Base-by-base conservation (phyloP, 129 eudicot species). In the Pittosporum tobira region DNA sequence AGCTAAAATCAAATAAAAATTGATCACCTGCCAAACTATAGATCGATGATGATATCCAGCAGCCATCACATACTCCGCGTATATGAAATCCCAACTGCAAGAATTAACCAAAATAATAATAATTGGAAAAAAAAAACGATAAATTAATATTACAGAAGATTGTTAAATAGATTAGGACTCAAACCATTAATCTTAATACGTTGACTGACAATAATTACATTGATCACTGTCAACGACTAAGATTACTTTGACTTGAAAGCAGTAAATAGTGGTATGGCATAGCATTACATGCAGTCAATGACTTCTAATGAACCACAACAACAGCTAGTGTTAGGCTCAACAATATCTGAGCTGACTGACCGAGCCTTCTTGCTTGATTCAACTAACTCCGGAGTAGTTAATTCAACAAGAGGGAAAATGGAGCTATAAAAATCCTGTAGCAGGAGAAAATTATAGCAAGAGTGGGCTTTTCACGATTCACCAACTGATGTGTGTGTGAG, bases 21-120 rank as follows among this genome's bases (percentile, higher is more conserved):
- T n/a, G 15, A 15, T 48, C 49, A 91, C 98, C 98, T 91, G 99
- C 99, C 99, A 91, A 57, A 91, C 91, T 64, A 84, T 87, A 25
- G 96, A 78, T 14, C 99, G 71, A 47, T 91, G 90, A 77, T 91
- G 90, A 74, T 81, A 79, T 22, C 99, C 99, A 34, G 99, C 96
- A 55, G 79, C 99, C 96, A 91, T 86, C 6, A 87, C 96, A 74
- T 91, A 91, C 72, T 91, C 99, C 3, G 96, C 96, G 38, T 91
- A 91, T 55, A 91, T 91, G 68, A 91, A 91, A 75, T 91, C 99
- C 99, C 99, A 91, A 68, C 99, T 91, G 77, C 74, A 69, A 24
- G 8, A 2, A 65, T 25, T 64, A 69, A 55, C 40, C 26, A 18
- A 67, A 46, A 57, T 16, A 64, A 36, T 26, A 37, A 63, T 29